Base-by-base conservation (phyloP, 2,329 filamentous ascomycete species). In the Botrytis medusae region DNA sequence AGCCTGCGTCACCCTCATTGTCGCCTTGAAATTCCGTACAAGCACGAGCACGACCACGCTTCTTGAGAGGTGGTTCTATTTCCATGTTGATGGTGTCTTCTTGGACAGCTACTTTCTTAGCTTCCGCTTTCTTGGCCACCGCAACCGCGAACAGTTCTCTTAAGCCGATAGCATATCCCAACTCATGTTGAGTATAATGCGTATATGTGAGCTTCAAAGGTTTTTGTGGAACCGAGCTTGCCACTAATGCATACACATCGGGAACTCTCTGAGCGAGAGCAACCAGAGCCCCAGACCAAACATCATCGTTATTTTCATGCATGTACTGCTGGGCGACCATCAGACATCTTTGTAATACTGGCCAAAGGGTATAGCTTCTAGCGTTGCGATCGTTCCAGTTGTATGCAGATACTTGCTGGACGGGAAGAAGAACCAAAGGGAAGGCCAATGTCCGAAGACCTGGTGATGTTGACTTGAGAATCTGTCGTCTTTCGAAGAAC, bases 161-260 rank as follows among this genome's bases (percentile, higher is more conserved):
- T 8, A 54, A 4, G 1, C 64, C 46, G n/a, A 29, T 34, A 0
- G 32, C 46, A 0, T 40, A 54, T 29, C 14, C 44, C 1, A 8
- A 25, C 14, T 37, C 32, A 0, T 29, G 18, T 16, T 67, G 44
- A n/a, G 46, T 40, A 7, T 1, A 6, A 0, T 54, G 32, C 4
- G 32, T 54, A 0, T 37, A 40, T 3, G 12, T 16, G 1, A 25
- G 46, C 3, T 25, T 10, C 1, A 40, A 0, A 1, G 32, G 2
- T 6, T 51, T 25, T 18, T 14, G 1, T 37, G 32, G 1, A 0
- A 67, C 46, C 2, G 9, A 51, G 6, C 46, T 22, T 1, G 64
- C 46, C 32, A 67, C 7, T 1, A 29, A 51, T 4, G 8, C 25
- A 54, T 67, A 40, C 0, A 67, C 46, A 8, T n/a, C 46, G 1